Conservation (phyloP, 768 basidiomycete species). For the Mycena vitilis region DNA sequence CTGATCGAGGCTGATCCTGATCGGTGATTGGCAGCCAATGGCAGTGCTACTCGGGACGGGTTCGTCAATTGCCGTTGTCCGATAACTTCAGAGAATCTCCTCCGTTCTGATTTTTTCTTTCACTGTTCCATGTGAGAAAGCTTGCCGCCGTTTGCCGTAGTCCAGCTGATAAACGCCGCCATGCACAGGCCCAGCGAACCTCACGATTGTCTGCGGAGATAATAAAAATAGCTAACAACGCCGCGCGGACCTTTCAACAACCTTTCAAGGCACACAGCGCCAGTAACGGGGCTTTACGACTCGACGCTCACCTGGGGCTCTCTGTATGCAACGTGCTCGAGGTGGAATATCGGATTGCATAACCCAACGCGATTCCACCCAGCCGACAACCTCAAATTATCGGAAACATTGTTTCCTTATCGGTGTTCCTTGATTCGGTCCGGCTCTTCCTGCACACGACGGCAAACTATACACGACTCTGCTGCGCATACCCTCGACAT, state of each 20-base stretch:
- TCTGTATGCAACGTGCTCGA: not conserved
- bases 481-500: not conserved
- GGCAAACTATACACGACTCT: not conserved
- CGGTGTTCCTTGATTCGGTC: not conserved
- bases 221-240: constrained; percentile 4
- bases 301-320: too few relatives aligned
- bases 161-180: not conserved
- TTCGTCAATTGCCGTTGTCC: too few relatives aligned
- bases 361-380: not conserved
- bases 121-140: too few relatives aligned
- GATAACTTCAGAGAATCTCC: too few relatives aligned
- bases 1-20: too few relatives aligned
- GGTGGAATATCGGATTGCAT: not conserved
- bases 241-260: too few relatives aligned
- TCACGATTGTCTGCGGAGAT: not conserved
- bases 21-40: too few relatives aligned
- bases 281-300: too few relatives aligned
- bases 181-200: not conserved
- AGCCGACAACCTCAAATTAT: not conserved
- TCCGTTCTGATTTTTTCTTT: too few relatives aligned
- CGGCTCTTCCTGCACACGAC: constrained; percentile 3
- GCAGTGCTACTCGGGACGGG: too few relatives aligned
- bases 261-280: too few relatives aligned
- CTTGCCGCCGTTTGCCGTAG: not conserved
- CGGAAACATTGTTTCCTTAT: constrained; percentile 4